Percentiles rank a stretch among this genome's conserved stretches.
These are phyloP conservation scores for Botrytis tulipae DNA, from an alignment of 2,329 filamentous ascomycete species.

Conservation along the genomic window DNA sequence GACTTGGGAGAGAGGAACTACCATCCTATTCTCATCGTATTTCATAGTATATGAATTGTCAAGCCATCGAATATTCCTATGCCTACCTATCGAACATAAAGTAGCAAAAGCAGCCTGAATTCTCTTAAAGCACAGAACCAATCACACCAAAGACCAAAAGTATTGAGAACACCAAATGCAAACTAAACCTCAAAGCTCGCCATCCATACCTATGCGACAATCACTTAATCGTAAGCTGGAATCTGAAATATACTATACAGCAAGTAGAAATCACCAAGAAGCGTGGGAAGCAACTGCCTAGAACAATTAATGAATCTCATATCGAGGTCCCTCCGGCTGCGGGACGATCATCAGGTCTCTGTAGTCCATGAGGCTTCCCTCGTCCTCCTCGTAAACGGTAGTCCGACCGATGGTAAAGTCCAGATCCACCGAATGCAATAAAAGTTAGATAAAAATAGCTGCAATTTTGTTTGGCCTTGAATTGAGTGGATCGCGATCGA, in stretches of 20 bases:
- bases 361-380: background rate
- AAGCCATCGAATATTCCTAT: too few relatives aligned
- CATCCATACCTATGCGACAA: background rate
- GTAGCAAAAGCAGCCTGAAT: background rate
- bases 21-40: background rate
- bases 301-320: background rate
- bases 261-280: background rate
- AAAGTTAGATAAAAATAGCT: background rate
- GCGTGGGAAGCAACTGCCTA: background rate
- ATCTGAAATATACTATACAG: background rate
- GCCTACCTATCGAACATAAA: background rate
- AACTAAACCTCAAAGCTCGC: background rate
- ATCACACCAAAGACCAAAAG: background rate
- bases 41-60: too few relatives aligned
- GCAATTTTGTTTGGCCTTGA: background rate
- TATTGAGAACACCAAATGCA: background rate
- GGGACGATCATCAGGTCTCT: background rate
- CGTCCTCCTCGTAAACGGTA: background rate
- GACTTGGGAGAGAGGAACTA: background rate
- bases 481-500: background rate
- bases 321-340: background rate
- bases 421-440: background rate
- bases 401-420: background rate
- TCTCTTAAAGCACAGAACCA: background rate
- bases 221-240: background rate